Percentiles rank a stretch among this genome's conserved stretches.
Conservation (phyloP, 176 grass and related monocot genomes). For the Phyllostachys edulis region DNA sequence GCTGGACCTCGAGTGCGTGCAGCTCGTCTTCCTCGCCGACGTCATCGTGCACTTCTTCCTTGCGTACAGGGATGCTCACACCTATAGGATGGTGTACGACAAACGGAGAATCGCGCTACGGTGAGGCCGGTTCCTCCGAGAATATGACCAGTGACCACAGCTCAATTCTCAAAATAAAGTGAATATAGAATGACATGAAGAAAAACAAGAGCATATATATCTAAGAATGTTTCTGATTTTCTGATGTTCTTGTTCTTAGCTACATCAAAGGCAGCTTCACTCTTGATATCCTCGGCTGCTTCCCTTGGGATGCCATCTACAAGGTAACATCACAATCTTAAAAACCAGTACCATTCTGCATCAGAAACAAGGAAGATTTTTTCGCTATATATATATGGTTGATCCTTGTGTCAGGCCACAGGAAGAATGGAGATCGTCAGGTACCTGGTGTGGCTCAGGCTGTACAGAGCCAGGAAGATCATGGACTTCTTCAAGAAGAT, state of each 20-base stretch:
- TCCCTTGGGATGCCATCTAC: slow-evolving; percentile 89
- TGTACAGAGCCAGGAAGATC: slow-evolving; percentile 70
- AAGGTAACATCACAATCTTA: slow-evolving; percentile 44
- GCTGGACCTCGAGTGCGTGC: slow-evolving; percentile 66
- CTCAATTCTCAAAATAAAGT: not conserved
- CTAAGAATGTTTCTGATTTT: not conserved
- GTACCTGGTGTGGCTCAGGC: slow-evolving; percentile 67
- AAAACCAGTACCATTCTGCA: not conserved
- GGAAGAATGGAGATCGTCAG: slow-evolving; percentile 59
- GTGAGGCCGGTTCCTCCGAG: slow-evolving; percentile 25
- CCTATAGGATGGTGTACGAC: slow-evolving; percentile 66
- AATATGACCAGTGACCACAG: too few relatives aligned
- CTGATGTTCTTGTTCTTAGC: slow-evolving; percentile 33
- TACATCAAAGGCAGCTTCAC: slow-evolving; percentile 73
- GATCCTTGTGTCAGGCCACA: slow-evolving; percentile 37
- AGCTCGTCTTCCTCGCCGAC: slow-evolving; percentile 83
- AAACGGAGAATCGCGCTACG: slow-evolving; percentile 55
- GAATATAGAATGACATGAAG: not conserved
- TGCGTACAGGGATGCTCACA: slow-evolving; percentile 65
- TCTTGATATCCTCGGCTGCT: slow-evolving; percentile 76
- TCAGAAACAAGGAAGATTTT: not conserved
- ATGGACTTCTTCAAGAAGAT: slow-evolving; percentile 71
- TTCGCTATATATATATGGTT: not conserved
- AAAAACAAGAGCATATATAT: not conserved
- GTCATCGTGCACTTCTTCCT: slow-evolving; percentile 69